Evolutionary conservation across 805 yeast species (phyloP).

Genomic region (Ascoidea asiatica): DNA sequence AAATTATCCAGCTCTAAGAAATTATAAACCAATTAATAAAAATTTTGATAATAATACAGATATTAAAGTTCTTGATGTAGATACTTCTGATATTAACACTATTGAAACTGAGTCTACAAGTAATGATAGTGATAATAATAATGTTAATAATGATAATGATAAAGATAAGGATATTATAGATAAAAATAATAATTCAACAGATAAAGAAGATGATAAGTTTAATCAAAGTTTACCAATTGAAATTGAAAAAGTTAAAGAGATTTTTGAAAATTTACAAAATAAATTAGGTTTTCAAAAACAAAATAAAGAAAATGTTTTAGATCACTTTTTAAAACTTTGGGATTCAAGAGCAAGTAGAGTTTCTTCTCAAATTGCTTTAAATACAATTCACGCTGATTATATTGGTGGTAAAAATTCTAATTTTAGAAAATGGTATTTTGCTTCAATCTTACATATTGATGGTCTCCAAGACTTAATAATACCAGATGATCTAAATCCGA

Average conservation of each 20-base stretch:
- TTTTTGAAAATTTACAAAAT: conserved; percentile 43
- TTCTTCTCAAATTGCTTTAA: conserved; percentile 55
- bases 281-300: conserved; percentile 80
- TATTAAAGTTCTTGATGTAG: too few species aligned
- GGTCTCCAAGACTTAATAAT: conserved; percentile 22
- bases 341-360: conserved; percentile 82
- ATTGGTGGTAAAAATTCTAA: conserved; percentile 86
- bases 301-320: conserved; percentile 66
- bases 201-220: conserved; percentile 15
- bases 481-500: neutral
- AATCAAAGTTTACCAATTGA: conserved; percentile 56
- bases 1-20: neutral
- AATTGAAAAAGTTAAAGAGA: conserved; percentile 42
- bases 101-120: too few species aligned
- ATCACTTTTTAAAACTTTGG: conserved; percentile 64
- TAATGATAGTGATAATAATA: neutral
- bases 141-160: neutral
- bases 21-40: too few species aligned
- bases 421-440: conserved; percentile 85
- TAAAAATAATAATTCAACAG: conserved; percentile 5
- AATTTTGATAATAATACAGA: too few species aligned
- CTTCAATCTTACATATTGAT: conserved; percentile 70
- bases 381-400: conserved; percentile 76
- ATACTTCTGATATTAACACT: too few species aligned
- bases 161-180: neutral